These are phyloP conservation scores for Colletotrichum musae DNA, from an alignment of 2,329 filamentous ascomycete species.

Conservation along the genomic window DNA sequence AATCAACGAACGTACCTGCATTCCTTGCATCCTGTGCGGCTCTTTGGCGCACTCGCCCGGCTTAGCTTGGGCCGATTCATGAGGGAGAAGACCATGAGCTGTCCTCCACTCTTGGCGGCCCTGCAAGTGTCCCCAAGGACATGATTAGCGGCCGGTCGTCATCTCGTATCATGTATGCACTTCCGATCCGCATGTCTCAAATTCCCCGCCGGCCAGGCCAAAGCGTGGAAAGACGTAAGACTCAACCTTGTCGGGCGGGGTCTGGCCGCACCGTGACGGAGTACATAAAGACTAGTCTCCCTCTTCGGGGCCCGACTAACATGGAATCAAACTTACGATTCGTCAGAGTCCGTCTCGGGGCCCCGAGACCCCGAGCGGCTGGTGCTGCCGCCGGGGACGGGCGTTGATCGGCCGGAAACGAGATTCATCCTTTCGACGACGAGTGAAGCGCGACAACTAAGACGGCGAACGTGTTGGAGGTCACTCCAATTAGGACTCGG, in stretches of 20 bases:
- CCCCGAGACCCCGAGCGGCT: background rate
- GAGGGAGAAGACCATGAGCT: slow-evolving; percentile 29
- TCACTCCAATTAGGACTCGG: too few species aligned
- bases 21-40: slow-evolving; percentile 35
- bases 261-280: too few species aligned
- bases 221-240: too few species aligned
- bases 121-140: background rate
- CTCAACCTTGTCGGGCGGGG: too few species aligned
- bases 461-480: too few species aligned
- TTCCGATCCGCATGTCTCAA: background rate
- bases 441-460: background rate
- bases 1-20: slow-evolving; percentile 31
- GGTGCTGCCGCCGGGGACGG: background rate
- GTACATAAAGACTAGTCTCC: too few species aligned
- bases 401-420: background rate
- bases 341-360: background rate
- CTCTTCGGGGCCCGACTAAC: background rate
- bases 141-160: background rate
- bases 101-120: slow-evolving; percentile 2
- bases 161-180: background rate
- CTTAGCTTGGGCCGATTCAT: slow-evolving; percentile 20
- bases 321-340: slow-evolving; percentile 8
- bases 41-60: slow-evolving; percentile 30
- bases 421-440: background rate
- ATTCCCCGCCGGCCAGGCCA: too few species aligned